A percentile compares a stretch with the other conserved stretches of the same genome.
These are phyloP conservation scores for Coccomyxa sp. DNA, from an alignment of 139 green algal species.

Conservation along the genomic window DNA sequence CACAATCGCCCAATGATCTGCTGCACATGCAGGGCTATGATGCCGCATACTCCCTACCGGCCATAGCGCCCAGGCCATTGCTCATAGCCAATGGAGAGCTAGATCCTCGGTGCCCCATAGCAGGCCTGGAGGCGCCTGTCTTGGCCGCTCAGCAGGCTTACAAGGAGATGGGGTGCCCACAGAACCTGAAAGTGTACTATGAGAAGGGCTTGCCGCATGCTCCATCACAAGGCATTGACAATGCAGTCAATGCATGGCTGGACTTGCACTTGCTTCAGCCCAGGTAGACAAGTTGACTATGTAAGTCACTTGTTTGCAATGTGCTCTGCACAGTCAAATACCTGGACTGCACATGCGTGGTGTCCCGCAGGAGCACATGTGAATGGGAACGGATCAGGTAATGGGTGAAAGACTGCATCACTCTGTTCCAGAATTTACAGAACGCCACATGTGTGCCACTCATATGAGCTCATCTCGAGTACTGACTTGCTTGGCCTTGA, in stretches of 20 bases:
- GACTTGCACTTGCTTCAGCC: not conserved
- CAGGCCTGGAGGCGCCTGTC: not conserved
- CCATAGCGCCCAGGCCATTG: slow-evolving; percentile 49
- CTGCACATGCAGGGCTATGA: slow-evolving; percentile 32
- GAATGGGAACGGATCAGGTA: too few species aligned
- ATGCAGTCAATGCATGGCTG: not conserved
- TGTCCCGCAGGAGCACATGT: too few species aligned
- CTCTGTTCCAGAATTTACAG: too few species aligned
- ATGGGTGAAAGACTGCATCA: too few species aligned
- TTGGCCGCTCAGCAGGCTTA: not conserved
- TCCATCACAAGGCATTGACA: not conserved
- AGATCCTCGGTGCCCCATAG: slow-evolving; percentile 43
- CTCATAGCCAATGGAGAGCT: slow-evolving; percentile 46
- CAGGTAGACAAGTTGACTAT: too few species aligned
- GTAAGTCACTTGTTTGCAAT: too few species aligned
- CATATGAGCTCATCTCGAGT: too few species aligned
- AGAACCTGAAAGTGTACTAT: not conserved
- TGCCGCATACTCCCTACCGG: slow-evolving; percentile 33
- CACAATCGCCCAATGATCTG: not conserved
- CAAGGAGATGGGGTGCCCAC: not conserved
- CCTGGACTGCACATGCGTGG: too few species aligned
- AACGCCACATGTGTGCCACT: too few species aligned
- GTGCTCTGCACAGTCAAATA: too few species aligned
- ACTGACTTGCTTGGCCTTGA: too few species aligned
- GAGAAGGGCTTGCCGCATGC: not conserved